Evolutionary conservation across 2,329 filamentous ascomycete species (phyloP), one percentile per base, ranked within the genome.

Genomic region (Cytospora chrysosperma): DNA sequence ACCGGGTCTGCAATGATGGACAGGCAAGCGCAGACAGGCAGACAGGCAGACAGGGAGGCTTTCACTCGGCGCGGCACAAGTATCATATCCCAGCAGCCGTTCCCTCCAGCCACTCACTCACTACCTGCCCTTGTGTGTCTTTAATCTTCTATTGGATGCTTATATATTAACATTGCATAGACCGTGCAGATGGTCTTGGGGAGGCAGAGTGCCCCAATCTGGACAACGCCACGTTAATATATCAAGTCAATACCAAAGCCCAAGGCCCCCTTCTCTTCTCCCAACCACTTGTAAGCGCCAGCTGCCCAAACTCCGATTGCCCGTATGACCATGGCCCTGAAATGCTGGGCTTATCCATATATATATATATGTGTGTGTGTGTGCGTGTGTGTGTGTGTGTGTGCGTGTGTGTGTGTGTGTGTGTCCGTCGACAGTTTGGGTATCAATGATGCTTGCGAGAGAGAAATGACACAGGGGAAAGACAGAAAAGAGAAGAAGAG

Each of bases 231-330:
- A 26, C 21, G 24, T 7, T 56, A 30, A 43, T 47, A 27, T 19
- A 28, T 17, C 24, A 12, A 19, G 9, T 62, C 49, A 19, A 21
- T 5, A 21, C 43, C 9, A 24, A 24, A 47, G n/a, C n/a, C 43
- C n/a, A 21, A n/a, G n/a, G n/a, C n/a, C n/a, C n/a, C n/a, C n/a
- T n/a, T 3, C 12, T 34, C 12, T 4, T 3, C 32, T 34, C 32
- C 32, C 55, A 50, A 28, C 27, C 59, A 55, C 28, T 55, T 55
- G 9, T 30, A 21, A n/a, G n/a, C 32, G 32, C 30, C 32, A 49
- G 24, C 34, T 55, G n/a, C 51, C 59, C 17, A n/a, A 50, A 61
- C 59, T 50, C 52, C 59, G 54, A 9, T 55, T 7, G 32, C 15
- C 58, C 40, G 8, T 37, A 34, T 30, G 26, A 13, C 21, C 27